Evolutionary conservation across 2,329 filamentous ascomycete genomes (phyloP).

Genomic region (Tolypocladium album): DNA sequence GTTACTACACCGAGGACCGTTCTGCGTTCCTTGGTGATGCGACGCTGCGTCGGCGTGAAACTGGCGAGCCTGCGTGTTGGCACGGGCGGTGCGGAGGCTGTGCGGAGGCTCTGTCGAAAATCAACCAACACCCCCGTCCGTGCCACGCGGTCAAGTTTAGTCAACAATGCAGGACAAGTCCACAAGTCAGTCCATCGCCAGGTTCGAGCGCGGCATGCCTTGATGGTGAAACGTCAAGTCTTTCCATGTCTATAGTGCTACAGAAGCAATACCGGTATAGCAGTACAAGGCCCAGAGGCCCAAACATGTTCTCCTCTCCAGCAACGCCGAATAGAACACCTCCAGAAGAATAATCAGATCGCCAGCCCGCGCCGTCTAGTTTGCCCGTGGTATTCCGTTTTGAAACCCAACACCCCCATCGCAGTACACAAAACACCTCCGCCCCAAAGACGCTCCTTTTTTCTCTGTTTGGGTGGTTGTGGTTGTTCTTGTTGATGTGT

Average conservation of each 20-base stretch:
- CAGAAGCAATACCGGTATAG: neutral
- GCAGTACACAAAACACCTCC: neutral
- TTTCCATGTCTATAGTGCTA: neutral
- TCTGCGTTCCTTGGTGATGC: neutral
- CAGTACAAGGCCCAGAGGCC: neutral
- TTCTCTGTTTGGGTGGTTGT: neutral
- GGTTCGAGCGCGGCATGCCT: neutral
- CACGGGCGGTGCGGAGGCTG: too few relatives aligned
- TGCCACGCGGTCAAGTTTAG: neutral
- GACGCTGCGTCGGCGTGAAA: neutral
- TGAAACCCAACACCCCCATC: neutral
- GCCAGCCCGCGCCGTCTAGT: neutral
- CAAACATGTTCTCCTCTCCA: neutral
- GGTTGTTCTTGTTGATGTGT: neutral
- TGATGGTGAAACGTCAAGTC: neutral
- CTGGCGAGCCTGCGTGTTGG: neutral
- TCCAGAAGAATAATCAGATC: neutral
- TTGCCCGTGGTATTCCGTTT: neutral
- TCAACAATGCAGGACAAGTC: neutral
- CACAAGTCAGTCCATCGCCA: neutral
- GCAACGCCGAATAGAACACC: neutral
- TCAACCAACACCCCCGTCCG: neutral
- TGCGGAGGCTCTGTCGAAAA: too few relatives aligned
- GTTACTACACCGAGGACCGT: neutral
- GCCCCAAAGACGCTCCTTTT: neutral